Conservation (phyloP, 345 rosid genomes). For the Gossypium sturtianum region DNA sequence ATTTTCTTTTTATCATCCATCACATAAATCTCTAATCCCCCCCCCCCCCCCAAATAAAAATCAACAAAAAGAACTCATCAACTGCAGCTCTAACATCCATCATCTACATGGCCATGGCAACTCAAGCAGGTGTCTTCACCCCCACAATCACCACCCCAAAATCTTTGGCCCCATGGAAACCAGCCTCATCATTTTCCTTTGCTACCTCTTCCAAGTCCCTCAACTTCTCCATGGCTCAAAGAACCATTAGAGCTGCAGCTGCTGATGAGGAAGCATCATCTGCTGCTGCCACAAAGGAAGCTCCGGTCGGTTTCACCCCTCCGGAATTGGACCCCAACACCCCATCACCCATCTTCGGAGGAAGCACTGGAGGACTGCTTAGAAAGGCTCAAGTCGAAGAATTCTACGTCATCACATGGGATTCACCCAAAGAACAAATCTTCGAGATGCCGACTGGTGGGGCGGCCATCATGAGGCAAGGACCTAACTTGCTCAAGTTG, state of each 20-base stretch:
- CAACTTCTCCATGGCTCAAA: constrained; percentile 24
- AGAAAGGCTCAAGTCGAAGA: constrained; percentile 87
- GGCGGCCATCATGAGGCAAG: constrained; percentile 92
- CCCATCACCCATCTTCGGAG: constrained; percentile 88
- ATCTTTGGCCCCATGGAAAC: constrained; percentile 41
- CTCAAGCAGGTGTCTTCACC: constrained; percentile 60
- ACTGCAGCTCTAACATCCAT: neutral
- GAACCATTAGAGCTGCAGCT: constrained; percentile 35
- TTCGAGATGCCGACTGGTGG: constrained; percentile 98
- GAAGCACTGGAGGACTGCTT: constrained; percentile 79
- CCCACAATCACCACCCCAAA: constrained; percentile 46
- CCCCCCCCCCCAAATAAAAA: neutral
- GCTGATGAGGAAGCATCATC: constrained; percentile 14
- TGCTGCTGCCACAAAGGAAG: constrained; percentile 27
- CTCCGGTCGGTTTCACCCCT: constrained; percentile 83
- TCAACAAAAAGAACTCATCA: neutral
- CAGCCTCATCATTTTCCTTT: constrained; percentile 26
- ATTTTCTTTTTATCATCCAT: neutral
- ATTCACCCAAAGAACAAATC: constrained; percentile 87
- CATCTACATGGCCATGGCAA: constrained; percentile 39
- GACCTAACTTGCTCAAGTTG: constrained; percentile 82
- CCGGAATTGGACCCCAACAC: constrained; percentile 77
- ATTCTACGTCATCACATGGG: constrained; percentile 92
- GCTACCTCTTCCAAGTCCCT: constrained; percentile 27
- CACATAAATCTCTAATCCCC: too few relatives aligned